Conservation (phyloP, 345 rosid species). For the Rubroshorea leprosula region DNA sequence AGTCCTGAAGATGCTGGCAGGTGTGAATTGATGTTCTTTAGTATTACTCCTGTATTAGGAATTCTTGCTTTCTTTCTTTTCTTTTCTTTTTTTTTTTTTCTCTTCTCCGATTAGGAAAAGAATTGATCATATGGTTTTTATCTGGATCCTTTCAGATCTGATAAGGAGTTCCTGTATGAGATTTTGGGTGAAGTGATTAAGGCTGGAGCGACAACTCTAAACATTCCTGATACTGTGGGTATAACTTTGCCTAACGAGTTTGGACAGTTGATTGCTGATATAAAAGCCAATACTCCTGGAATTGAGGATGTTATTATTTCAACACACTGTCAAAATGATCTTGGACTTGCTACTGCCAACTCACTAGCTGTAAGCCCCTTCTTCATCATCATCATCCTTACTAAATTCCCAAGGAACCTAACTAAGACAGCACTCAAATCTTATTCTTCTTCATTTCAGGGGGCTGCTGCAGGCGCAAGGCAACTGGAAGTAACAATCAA, state of each 20-base stretch:
- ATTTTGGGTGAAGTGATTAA: slow-evolving; percentile 90
- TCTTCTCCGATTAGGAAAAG: no score
- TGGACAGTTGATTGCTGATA: slow-evolving; percentile 79
- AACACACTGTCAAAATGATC: slow-evolving; percentile 98
- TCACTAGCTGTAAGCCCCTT: slow-evolving; percentile 60
- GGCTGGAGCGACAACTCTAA: slow-evolving; percentile 93
- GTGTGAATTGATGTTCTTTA: slow-evolving; percentile 27
- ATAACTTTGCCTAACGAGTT: slow-evolving; percentile 70
- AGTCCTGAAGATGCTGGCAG: slow-evolving; percentile 97
- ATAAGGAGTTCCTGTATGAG: slow-evolving; percentile 69
- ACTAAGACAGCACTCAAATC: not conserved
- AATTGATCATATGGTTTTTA: no score
- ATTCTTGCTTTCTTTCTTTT: not conserved
- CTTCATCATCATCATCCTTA: not conserved
- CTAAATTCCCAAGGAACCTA: no score
- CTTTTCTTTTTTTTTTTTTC: no score
- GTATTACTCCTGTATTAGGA: no score
- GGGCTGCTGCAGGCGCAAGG: slow-evolving; percentile 87
- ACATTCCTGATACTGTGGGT: slow-evolving; percentile 97
- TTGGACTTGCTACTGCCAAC: slow-evolving; percentile 98
- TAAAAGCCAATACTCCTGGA: slow-evolving; percentile 86
- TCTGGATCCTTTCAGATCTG: slow-evolving; percentile 46
- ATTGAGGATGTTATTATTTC: slow-evolving; percentile 82
- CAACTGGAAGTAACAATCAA: slow-evolving; percentile 93
- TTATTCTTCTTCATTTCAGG: slow-evolving; percentile 29